Evolutionary conservation across 306 rosid species (phyloP), one percentile per base, ranked within the genome.

Genomic region (Coriaria nepalensis): DNA sequence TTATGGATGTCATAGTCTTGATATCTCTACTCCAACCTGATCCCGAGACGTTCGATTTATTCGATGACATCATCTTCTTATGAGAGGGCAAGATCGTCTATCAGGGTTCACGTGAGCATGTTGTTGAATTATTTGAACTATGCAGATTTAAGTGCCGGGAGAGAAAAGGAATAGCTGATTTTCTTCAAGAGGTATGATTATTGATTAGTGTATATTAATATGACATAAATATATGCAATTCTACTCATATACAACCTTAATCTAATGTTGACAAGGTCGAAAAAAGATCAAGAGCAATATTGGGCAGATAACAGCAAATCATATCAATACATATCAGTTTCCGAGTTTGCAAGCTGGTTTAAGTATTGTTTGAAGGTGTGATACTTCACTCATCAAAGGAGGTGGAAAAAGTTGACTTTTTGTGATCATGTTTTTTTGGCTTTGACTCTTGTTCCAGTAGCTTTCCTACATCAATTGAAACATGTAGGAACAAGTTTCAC

Each of bases 21-120:
- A 80, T 82, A 82, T 87, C 96, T 3, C 47, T 87, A 7, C 94
- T 87, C 40, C 96, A 87, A 52, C 96, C 96, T 0, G 92, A 90
- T 64, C 94, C 96, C 0, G 92, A 82, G 78, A 75, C 92, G 2
- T 87, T 77, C 10, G 77, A 87, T 55, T 80, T 87, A 0, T 87
- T 87, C 29, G 96, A 87, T 56, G 96, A 82, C 35, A 71, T 86
- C 43, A 10, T 86, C 41, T 74, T 86, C 6, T 9, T 82, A 43
- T 77, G 90, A 0, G 94, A 83, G 66, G 94, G 94, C 14, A 80
- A 78, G 37, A 73, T 82, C 8, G 87, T 87, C 6, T 87, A 82
- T 63, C 70, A 78, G 45, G 96, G 96, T 15, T 82, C 94, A 14
- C 80, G 82, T 5, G 68, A 77, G 1, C 67, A 62, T 36, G 58